These are phyloP conservation scores for Mayamaea pseudoterrestris DNA, from an alignment of 108 stramenopile species.

Conservation along the genomic window DNA sequence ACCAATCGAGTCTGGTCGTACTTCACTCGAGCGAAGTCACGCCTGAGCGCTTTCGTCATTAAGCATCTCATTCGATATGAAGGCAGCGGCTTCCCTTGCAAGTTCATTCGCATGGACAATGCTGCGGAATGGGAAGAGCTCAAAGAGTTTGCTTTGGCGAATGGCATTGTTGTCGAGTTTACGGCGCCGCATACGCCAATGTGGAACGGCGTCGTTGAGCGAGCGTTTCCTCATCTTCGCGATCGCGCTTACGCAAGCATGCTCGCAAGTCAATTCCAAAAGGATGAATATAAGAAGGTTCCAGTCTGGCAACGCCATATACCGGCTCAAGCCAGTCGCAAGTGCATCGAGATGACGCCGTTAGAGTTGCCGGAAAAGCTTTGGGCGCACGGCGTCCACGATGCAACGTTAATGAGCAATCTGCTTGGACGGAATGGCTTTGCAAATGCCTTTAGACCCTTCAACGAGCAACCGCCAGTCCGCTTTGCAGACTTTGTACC, in stretches of 20 bases:
- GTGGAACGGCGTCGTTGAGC: slow-evolving; percentile 1
- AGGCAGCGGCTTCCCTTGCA: not conserved
- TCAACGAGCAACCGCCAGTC: no score
- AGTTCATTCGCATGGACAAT: slow-evolving; percentile 4
- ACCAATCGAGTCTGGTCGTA: not conserved
- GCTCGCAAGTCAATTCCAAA: slow-evolving; percentile 7
- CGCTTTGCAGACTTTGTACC: slow-evolving; percentile 1
- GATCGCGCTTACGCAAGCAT: slow-evolving; percentile 11
- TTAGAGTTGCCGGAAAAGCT: no score
- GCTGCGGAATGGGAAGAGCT: not conserved
- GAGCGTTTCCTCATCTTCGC: not conserved
- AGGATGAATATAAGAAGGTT: not conserved
- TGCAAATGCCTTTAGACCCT: no score
- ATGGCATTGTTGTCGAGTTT: slow-evolving; percentile 3
- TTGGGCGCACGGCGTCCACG: slow-evolving; percentile 6
- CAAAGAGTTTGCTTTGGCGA: not conserved
- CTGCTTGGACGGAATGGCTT: no score
- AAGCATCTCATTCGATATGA: no score
- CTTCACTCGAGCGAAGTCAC: no score
- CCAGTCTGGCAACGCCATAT: no score
- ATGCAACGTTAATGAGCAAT: not conserved
- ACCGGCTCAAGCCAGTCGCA: no score
- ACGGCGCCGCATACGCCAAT: slow-evolving; percentile 2
- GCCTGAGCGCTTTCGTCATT: no score
- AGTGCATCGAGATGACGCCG: no score